phyloP scores from a whole-genome alignment of 2,329 filamentous ascomycete genomes.

The Madurella mycetomatis region DNA sequence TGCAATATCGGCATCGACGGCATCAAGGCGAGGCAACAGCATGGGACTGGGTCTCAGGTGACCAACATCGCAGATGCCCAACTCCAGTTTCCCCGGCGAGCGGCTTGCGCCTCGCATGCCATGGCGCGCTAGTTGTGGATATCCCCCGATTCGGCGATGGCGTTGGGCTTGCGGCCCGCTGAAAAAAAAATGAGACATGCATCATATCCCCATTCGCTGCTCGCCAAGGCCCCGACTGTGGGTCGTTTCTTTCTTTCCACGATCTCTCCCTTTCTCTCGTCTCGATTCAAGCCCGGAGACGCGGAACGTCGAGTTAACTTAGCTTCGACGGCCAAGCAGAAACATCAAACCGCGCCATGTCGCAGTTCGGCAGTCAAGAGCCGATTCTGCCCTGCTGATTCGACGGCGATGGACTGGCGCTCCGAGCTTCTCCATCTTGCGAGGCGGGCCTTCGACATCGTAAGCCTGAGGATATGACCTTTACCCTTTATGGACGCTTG shows the following conservation, averaged over 20 bases:
- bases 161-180: background rate
- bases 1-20: too few relatives aligned
- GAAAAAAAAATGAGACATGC: constrained; percentile 5
- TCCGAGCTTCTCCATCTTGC: background rate
- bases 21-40: too few relatives aligned
- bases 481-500: background rate
- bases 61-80: too few relatives aligned
- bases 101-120: too few relatives aligned
- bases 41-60: too few relatives aligned
- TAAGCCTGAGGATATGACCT: background rate
- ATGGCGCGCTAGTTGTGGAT: background rate
- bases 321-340: background rate
- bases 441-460: constrained; percentile 2
- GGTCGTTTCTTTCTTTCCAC: background rate
- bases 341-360: background rate
- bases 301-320: background rate
- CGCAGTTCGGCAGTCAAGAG: background rate
- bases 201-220: background rate
- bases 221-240: background rate
- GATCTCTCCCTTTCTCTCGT: background rate
- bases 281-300: background rate
- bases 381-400: background rate
- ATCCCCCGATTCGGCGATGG: background rate
- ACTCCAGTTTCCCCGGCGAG: too few relatives aligned
- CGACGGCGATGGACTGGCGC: background rate